Base-by-base conservation (phyloP, 2,329 filamentous ascomycete genomes). In the Cordyceps sp. region DNA sequence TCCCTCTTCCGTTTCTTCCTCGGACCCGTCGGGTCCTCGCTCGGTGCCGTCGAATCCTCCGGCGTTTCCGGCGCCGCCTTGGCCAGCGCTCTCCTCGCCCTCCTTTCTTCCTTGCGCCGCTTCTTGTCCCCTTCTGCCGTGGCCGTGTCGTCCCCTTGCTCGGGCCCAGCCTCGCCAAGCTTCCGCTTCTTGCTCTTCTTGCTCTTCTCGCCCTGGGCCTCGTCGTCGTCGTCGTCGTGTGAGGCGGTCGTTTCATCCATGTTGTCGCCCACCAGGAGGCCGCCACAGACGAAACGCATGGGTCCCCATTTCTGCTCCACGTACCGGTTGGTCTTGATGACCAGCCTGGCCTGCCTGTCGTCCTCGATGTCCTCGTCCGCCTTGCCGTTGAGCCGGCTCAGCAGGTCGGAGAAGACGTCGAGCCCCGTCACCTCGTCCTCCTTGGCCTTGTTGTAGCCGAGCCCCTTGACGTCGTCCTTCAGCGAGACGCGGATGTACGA, bases 331-430 rank as follows among this genome's bases (percentile, higher is more conserved):
- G 82, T 67, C 59, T 80, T 79, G 26, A 79, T 57, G 45, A 82
- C 74, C 35, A 80, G 69, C 42, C 76, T 64, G 29, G 67, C 66
- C 45, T 72, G 66, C 49, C 75, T 69, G 44, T 90, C 78, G 45
- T 73, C 68, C 52, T 78, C 68, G 23, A 90, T 59, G 30, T 73
- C 68, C n/a, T 61, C 70, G 30, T 88, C 78, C 16, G 70, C 75
- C 53, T 84, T 90, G 31, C 88, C 90, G 53, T 98, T 98, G 35
- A 98, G 58, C 33, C 90, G 67, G 16, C 88, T 86, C 15, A 98
- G 61, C 5, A 98, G 60, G 40, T 83, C 82, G 47, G 86, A 82
- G 43, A 96, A 84, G 14, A 78, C 79, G 48, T 86, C 81, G 24
- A 96, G 65, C 0, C 88, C 90, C 16, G 88, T 92, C 39, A 84